Percentiles rank a stretch among this genome's conserved stretches.
phyloP scores from a whole-genome alignment of 2,329 filamentous ascomycete genomes.

The Zalaria sp. region DNA sequence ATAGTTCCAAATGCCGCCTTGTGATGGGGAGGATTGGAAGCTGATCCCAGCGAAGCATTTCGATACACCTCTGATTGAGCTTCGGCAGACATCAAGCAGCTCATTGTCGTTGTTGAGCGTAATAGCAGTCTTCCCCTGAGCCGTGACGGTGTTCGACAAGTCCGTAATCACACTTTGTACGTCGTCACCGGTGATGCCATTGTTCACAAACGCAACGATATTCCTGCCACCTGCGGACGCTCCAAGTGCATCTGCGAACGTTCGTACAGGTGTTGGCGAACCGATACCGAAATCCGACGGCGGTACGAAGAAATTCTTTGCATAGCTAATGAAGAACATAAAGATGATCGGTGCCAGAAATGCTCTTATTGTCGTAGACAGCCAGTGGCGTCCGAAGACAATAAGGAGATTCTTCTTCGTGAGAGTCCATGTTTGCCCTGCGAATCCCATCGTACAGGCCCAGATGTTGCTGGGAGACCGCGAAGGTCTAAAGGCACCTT shows the following conservation, averaged over 20 bases:
- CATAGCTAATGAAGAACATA: slow-evolving; percentile 30
- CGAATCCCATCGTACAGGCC: slow-evolving; percentile 18
- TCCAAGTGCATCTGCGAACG: slow-evolving; percentile 49
- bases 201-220: slow-evolving; percentile 68
- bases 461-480: no score
- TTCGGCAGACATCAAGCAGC: slow-evolving; percentile 47
- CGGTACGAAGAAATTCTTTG: slow-evolving; percentile 71
- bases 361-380: slow-evolving; percentile 40
- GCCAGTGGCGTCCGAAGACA: slow-evolving; percentile 37
- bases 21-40: slow-evolving; percentile 60
- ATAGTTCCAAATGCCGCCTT: slow-evolving; percentile 76
- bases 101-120: slow-evolving; percentile 42
- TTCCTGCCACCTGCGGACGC: slow-evolving; percentile 45
- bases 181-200: slow-evolving; percentile 49
- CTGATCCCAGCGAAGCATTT: slow-evolving; percentile 60
- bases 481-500: no score
- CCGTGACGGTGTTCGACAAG: slow-evolving; percentile 44
- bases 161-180: slow-evolving; percentile 57
- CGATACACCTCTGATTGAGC: slow-evolving; percentile 45
- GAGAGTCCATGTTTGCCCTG: slow-evolving; percentile 41
- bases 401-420: slow-evolving; percentile 43
- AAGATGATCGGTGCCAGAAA: slow-evolving; percentile 43
- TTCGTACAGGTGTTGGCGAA: slow-evolving; percentile 43
- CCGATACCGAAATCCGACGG: slow-evolving; percentile 65
- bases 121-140: slow-evolving; percentile 41